Evolutionary conservation across 2,329 filamentous ascomycete genomes (phyloP), one percentile per base, ranked within the genome.

Genomic region (Venturiaceae sp.): DNA sequence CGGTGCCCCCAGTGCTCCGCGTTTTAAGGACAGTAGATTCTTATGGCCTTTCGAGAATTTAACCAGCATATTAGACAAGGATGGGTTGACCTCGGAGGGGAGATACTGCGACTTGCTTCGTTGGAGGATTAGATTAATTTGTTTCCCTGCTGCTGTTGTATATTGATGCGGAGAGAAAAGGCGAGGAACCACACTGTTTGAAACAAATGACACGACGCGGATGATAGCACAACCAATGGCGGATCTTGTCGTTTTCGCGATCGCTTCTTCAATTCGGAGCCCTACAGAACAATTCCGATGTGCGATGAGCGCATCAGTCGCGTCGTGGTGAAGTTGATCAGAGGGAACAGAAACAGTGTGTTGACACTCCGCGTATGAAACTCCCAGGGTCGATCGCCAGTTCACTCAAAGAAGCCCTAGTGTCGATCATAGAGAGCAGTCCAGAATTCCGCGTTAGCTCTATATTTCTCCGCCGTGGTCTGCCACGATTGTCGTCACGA

Each of bases 81-180:
- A 30, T 50, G 9, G 13, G 3, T 50, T 50, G 52, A 14, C n/a
- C 52, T 37, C 50, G 52, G n/a, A 6, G 9, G n/a, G 23, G 14
- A 14, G 32, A 36, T 26, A 37, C 52, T 53, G 52, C 32, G 19
- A 53, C 52, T 13, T 37, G 52, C 30, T 21, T 53, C 34, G 52
- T 37, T 21, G 14, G 30, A 53, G 14, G n/a, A 23, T 53, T 53
- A 37, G 16, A 53, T 53, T 53, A 53, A 53, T 53, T 53, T 37
- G 52, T 34, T 53, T 37, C 52, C 52, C 34, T 53, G 52, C 19
- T 30, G 13, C 44, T 30, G 26, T n/a, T n/a, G 3, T 50, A 50
- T 30, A 50, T 50, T 50, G 44, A 50, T 50, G 44, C 21, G 44
- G 44, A 30, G 44, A 16, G n/a, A 26, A 26, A 16, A 30, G 19